Base-by-base conservation (phyloP, 352 stramenopile species). In the Phytophthora litchii region DNA sequence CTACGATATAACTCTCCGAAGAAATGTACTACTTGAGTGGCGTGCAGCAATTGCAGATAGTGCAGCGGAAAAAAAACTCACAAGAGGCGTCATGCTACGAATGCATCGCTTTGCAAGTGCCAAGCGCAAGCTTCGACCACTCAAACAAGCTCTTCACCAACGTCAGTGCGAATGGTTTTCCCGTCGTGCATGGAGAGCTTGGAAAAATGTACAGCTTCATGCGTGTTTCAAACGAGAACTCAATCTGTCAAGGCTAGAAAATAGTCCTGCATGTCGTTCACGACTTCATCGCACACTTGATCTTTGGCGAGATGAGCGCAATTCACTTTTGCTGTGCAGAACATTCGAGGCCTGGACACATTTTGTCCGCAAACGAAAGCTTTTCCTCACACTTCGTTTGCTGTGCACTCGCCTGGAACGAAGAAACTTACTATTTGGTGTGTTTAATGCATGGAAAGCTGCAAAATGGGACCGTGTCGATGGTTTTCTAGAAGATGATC, bases 401-500 rank as follows among this genome's bases (percentile, higher is more conserved):
- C 74, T 87, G n/a, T 88, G 77, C 32, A 56, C 60, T 17, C 55
- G 60, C 3, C 27, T 83, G 7, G 64, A 72, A 11, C 64, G 64
- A 13, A 50, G 55, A 13, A 73, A 84, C 17, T 25, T 91, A 45
- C 59, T 89, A 3, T 76, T 67, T n/a, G 68, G 61, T 8, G 54
- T 89, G 4, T 75, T 91, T 27, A 72, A 56, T 11, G 73, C 71
- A 3, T 91, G 81, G 81, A 88, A 88, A 47, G 67, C 70, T 21
- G 76, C 76, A 3, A 79, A 83, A 47, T 91, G 77, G 75, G 83
- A 88, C 34, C 77, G 80, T 4, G 56, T 76, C 1, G 76, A 87
- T 41, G 68, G 59, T 4, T 88, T 85, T 40, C 44, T 91, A 3
- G 79, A 89, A 51, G 79, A 89, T 17, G 63, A 54, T 13, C 57